phyloP scores from a whole-genome alignment of 148 eudicot genomes.

The Spergularia marina region DNA sequence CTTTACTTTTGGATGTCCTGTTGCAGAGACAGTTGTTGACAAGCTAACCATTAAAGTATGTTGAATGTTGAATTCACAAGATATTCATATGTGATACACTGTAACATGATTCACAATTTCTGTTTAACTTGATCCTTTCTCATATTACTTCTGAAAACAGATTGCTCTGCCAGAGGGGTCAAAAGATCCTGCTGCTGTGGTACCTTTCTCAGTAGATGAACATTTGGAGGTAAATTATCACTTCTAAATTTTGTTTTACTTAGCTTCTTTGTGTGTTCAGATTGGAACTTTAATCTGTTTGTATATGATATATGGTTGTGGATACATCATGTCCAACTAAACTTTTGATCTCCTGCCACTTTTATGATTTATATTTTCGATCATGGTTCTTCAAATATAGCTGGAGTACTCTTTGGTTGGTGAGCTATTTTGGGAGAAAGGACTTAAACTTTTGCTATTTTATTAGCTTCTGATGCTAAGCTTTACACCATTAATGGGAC shows the following conservation, averaged over 20 bases:
- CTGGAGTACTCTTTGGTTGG: no score
- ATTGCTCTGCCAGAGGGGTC: constrained; percentile 97
- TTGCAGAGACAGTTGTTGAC: constrained; percentile 73
- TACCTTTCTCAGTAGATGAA: constrained; percentile 72
- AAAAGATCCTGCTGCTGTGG: constrained; percentile 54
- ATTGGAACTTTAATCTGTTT: not conserved
- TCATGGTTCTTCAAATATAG: no score
- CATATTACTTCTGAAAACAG: constrained; percentile 32
- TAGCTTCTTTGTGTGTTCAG: constrained; percentile 11
- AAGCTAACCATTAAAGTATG: constrained; percentile 77
- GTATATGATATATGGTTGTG: no score
- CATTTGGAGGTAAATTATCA: constrained; percentile 60
- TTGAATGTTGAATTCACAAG: constrained; percentile 2
- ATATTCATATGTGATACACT: not conserved
- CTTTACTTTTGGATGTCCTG: constrained; percentile 81
- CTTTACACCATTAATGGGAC: no score
- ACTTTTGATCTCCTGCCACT: no score
- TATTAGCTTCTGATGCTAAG: no score
- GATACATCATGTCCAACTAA: no score
- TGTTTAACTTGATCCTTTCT: not conserved
- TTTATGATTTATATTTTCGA: no score
- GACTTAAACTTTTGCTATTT: no score
- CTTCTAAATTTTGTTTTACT: not conserved
- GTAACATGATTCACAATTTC: not conserved
- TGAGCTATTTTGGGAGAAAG: no score